Evolutionary conservation across 2,329 filamentous ascomycete species (phyloP).

Genomic region (Colletotrichum nymphaeae): DNA sequence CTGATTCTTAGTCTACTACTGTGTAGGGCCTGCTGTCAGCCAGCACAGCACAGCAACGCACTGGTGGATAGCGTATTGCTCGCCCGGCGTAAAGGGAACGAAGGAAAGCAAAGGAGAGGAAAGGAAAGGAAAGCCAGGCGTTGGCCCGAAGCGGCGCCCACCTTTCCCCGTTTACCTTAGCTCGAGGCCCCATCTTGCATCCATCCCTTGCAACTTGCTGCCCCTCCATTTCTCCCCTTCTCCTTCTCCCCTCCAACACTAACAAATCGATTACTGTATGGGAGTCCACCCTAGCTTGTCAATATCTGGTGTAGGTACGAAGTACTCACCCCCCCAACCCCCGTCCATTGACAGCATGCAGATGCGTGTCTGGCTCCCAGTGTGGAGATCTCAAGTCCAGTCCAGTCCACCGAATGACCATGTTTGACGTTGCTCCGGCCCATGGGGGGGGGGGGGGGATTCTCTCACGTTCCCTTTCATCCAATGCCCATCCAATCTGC

Average conservation of each 20-base stretch:
- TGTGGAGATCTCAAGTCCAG: conserved; percentile 11
- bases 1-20: too few species aligned
- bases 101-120: background rate
- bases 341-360: conserved; percentile 9
- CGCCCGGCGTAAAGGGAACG: background rate
- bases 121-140: conserved; percentile 11
- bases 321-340: too few species aligned
- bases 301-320: too few species aligned
- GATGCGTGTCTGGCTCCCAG: conserved; percentile 10
- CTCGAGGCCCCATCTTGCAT: background rate
- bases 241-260: background rate
- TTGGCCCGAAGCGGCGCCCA: conserved; percentile 26
- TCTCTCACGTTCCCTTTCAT: background rate
- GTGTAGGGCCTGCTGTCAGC: background rate
- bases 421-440: conserved; percentile 19
- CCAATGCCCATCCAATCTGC: background rate
- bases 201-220: conserved; percentile 16
- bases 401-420: conserved; percentile 9
- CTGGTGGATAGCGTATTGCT: background rate
- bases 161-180: background rate
- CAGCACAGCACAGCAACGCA: background rate
- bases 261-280: background rate
- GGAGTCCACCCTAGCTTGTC: too few species aligned
- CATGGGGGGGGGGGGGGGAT: conserved; percentile 8
- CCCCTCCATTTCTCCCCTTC: background rate